Evolutionary conservation across 805 yeast species (phyloP).

Genomic region (Nakazawaea siamensis): DNA sequence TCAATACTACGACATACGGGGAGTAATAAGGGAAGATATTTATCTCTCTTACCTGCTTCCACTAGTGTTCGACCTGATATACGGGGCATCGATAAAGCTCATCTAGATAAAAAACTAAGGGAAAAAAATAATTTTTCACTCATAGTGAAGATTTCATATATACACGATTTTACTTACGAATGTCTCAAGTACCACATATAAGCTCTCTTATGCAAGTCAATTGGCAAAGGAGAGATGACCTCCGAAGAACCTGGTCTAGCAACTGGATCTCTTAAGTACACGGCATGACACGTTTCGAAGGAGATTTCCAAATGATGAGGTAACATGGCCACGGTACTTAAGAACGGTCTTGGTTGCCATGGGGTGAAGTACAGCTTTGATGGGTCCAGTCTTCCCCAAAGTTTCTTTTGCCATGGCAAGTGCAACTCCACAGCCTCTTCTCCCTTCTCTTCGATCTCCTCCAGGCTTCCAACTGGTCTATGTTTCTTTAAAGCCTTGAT

Average conservation of each 20-base stretch:
- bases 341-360: slow-evolving; percentile 90
- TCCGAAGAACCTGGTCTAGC: slow-evolving; percentile 97
- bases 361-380: slow-evolving; percentile 87
- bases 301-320: slow-evolving; percentile 91
- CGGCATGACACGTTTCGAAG: slow-evolving; percentile 88
- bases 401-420: slow-evolving; percentile 76
- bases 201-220: slow-evolving; percentile 83
- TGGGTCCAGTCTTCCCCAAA: slow-evolving; percentile 76
- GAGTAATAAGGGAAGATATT: slow-evolving; percentile 15
- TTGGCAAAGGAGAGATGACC: slow-evolving; percentile 83
- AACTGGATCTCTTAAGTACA: slow-evolving; percentile 94
- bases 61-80: not conserved
- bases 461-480: slow-evolving; percentile 26
- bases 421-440: slow-evolving; percentile 34
- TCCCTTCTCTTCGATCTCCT: slow-evolving; percentile 25
- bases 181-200: slow-evolving; percentile 82
- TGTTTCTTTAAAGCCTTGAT: slow-evolving; percentile 34
- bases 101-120: not conserved
- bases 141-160: not conserved
- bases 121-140: not conserved
- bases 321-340: slow-evolving; percentile 85
- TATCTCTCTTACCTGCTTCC: not conserved
- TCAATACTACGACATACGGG: slow-evolving; percentile 19
- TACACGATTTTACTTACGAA: slow-evolving; percentile 2
- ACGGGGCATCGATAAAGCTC: slow-evolving; percentile 5